Evolutionary conservation across 2,329 filamentous ascomycete species (phyloP), one percentile per base, ranked within the genome.

Genomic region (Botrytis aclada): DNA sequence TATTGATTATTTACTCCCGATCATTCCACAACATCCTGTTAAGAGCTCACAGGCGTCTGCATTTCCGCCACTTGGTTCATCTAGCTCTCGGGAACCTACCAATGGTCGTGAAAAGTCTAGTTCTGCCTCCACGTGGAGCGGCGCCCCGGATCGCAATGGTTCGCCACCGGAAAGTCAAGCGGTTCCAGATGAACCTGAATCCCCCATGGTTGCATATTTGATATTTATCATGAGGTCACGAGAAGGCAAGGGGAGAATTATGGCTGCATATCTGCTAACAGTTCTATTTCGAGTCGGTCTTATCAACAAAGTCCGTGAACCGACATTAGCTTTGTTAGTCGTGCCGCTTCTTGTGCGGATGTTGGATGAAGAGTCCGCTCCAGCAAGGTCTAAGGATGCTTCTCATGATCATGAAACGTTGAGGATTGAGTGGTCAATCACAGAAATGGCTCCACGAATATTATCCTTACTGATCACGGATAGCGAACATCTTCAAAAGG

Each of bases 391-490:
- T 5, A 80, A 82, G 51, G 83, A 86, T 74, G 78, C 81, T 58
- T 77, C 47, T 83, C 14, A 79, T 80, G 20, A 80, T 82, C 41
- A 76, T 80, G 47, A 78, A 82, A 22, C 77, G 81, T 43, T 82
- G 80, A 43, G 82, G 20, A 78, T 83, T 20, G 83, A 84, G 34
- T 85, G 88, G 77, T 81, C 83, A 14, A 85, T 94, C 20, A 85
- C 90, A 72, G 93, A 95, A 80, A 88, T 89, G 75, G 90, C 92
- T 2, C 93, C 95, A 12, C 87, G 89, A 1, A 88, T 97, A 18
- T 85, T 98, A 71, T 93, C 94, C 25, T 89, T 90, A 63, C 85
- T 98, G 56, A 89, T 97, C 29, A 89, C 90, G 39, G 93, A 96
- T 78, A 94, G 91, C 80, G 89, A 92, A 74, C 87, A 88, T 73